Base-by-base conservation (phyloP, 148 eudicot genomes). In the Amaranthus hypochondriacus region DNA sequence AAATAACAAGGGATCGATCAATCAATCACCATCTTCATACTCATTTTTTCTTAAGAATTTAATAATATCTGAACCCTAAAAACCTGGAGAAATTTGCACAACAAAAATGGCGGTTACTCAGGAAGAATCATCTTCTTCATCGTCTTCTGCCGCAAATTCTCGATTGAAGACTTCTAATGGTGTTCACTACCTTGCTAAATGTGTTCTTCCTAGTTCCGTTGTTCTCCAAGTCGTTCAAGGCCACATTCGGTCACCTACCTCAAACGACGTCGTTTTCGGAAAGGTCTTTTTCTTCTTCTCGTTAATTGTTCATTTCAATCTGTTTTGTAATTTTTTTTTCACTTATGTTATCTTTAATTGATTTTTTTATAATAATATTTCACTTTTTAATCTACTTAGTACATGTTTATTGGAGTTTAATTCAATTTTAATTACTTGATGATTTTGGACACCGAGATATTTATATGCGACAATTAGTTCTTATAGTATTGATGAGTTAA, bases 161-260 rank as follows among this genome's bases (percentile, higher is more conserved):
- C 83, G 88, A 73, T 82, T 84, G 47, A 39, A 69, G 43, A 48
- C 67, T 11, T 75, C 88, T 21, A 71, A 80, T 62, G 90, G 87
- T 52, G 87, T 82, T 55, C 83, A 78, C 76, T 94, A 89, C 71
- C 86, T 94, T 54, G 96, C 96, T 53, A 94, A 94, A 75, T 87
- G 92, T 48, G 87, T 88, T 52, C 90, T 94, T 61, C 86, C 88
- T 51, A 85, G 97, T 46, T 88, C 92, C 84, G 97, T 86, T 52
- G 86, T 91, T 70, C 95, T 88, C 65, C 98, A 94, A 49, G 93
- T 86, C 14, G 88, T 88, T 44, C 83, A 79, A 43, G 98, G 93
- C 15, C 91, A 83, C 77, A 77, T 94, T 81, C 98, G 98, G 70
- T 86, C 87, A 21, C 83, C 93, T 52, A 51, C 86, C 49, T 87